Percentiles rank a stretch among this genome's conserved stretches.
Conservation (phyloP, 331 rosid species). For the Malus hybrid region DNA sequence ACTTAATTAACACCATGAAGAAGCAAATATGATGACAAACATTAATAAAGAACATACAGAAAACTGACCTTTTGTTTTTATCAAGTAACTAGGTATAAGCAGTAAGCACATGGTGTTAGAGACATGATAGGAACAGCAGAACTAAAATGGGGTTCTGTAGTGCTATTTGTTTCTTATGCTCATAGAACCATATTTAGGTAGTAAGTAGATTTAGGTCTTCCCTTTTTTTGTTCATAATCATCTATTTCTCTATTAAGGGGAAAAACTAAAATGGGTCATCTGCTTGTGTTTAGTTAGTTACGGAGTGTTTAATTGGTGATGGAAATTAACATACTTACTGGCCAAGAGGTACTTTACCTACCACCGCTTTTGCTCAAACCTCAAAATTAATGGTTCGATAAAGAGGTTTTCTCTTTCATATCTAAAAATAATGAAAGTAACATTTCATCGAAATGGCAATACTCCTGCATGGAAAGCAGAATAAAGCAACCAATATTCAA, state of each 20-base stretch:
- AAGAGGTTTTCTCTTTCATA: constrained; percentile 19
- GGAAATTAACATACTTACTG: neutral
- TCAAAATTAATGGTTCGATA: neutral
- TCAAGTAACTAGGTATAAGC: constrained; percentile 20
- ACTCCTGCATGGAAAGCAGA: neutral
- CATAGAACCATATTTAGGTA: constrained; percentile 32
- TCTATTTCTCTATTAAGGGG: neutral
- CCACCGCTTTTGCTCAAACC: neutral
- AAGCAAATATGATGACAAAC: neutral
- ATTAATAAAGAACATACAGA: neutral
- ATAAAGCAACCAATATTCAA: neutral
- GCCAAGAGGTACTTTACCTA: neutral
- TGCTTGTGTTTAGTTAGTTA: constrained; percentile 14
- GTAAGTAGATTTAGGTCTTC: constrained; percentile 32
- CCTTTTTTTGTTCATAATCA: neutral
- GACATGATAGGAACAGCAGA: constrained; percentile 51
- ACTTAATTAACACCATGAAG: neutral
- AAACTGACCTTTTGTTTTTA: constrained; percentile 21
- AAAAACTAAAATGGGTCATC: neutral
- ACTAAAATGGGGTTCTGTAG: constrained; percentile 28
- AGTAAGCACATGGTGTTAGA: constrained; percentile 27
- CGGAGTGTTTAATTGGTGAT: constrained; percentile 4
- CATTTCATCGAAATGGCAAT: constrained; percentile 17
- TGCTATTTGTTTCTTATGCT: constrained; percentile 28
- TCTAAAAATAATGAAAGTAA: constrained; percentile 21